These are phyloP conservation scores for Hypoxylon sp. DNA, from an alignment of 2,329 filamentous ascomycete genomes.

Conservation along the genomic window DNA sequence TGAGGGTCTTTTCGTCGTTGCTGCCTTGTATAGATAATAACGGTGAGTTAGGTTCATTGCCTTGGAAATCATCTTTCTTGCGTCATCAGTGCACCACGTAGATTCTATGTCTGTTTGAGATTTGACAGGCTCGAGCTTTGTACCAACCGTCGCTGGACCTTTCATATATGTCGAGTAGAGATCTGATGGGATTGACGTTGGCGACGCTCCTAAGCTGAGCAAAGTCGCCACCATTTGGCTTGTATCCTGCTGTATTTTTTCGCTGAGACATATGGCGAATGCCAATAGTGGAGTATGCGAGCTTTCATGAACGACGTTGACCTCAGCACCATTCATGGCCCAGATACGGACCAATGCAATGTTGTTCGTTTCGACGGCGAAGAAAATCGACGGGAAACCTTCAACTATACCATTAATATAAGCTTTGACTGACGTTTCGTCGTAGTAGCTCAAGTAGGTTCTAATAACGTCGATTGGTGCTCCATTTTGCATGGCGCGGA, in stretches of 20 bases:
- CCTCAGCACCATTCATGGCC: conserved; percentile 43
- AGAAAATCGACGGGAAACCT: conserved; percentile 44
- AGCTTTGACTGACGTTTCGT: conserved; percentile 6
- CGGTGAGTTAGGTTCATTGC: conserved; percentile 37
- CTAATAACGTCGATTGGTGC: conserved; percentile 16
- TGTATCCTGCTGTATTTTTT: conserved; percentile 15
- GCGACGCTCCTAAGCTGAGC: conserved; percentile 37
- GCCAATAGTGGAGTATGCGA: conserved; percentile 38
- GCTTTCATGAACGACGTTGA: conserved; percentile 31
- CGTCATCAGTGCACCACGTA: conserved; percentile 39
- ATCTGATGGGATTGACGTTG: conserved; percentile 35
- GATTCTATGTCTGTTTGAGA: conserved; percentile 34
- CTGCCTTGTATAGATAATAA: conserved; percentile 41
- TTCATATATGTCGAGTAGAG: conserved; percentile 41
- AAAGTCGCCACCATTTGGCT: conserved; percentile 27
- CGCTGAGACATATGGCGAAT: conserved; percentile 36
- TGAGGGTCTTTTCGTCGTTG: conserved; percentile 12
- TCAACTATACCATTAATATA: conserved; percentile 37
- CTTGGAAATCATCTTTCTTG: conserved; percentile 18
- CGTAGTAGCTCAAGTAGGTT: conserved; percentile 31
- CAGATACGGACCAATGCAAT: conserved; percentile 36
- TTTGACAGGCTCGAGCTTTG: conserved; percentile 19
- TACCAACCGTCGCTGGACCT: conserved; percentile 37
- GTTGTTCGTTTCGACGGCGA: conserved; percentile 36
- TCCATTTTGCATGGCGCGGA: not conserved